Base-by-base conservation (phyloP, 805 yeast genomes). In the Torulaspora indica region DNA sequence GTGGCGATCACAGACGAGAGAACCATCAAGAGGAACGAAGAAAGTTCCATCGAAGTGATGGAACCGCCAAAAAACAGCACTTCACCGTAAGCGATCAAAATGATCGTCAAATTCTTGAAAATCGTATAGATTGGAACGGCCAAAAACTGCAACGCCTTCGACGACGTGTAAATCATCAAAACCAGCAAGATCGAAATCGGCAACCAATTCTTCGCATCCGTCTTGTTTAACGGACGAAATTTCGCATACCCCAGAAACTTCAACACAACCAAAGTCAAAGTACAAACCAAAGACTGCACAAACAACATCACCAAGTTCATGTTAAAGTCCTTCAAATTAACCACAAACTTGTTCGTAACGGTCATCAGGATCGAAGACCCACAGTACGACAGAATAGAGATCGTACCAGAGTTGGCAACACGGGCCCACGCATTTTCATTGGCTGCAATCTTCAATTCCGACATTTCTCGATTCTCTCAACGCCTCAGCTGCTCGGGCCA, bases 71-170 rank as follows among this genome's bases (percentile, higher is more conserved):
- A 93, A 95, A 96, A 91, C 49, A 93, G 58, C 28, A 91, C 97
- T 72, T 93, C 98, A 73, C 98, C 98, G 66, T 93, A 93, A 28
- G 98, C 98, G 66, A 93, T 93, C 63, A 93, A 73, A 55, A 93
- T 91, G 63, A 93, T 93, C 50, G 98, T 91, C 69, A 93, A 79
- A 71, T 93, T 93, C 77, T 93, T 93, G 83, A 93, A 93, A 58
- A 93, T 91, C 53, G 98, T 93, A 76, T 89, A 93, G 47, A 93
- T 95, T 42, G 98, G 98, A 47, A 93, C 90, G 41, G 91, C 74
- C 63, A 93, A 79, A 71, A 70, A 88, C 70, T 88, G 95, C 60
- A 93, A 75, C 44, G 98, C 96, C 75, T 90, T 93, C 45, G 96
- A 86, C 36, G 93, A 84, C 45, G 98, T 93, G 75, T 90, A 93